Evolutionary conservation across 2,329 filamentous ascomycete genomes (phyloP), one percentile per base, ranked within the genome.

Genomic region (Dactylellina haptotyla): DNA sequence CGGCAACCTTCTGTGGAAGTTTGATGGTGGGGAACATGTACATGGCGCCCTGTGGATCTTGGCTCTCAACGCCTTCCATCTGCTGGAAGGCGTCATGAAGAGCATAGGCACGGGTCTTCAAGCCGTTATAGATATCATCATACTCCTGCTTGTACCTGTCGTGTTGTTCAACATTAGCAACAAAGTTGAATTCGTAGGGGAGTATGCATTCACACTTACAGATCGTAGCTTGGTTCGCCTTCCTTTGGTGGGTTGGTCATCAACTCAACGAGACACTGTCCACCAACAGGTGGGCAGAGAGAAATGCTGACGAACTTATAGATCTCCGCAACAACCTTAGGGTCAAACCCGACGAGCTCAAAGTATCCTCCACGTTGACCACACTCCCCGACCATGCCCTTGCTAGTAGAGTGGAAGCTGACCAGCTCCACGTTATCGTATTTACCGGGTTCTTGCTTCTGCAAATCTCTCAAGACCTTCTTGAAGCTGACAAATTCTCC

Each of bases 271-370:
- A 98, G 86, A 83, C 95, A 98, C 85, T 99, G 95, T 73, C 93
- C 94, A 77, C 97, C 87, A 78, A 99, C 95, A 25, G 95, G 94
- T 56, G 95, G 90, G 83, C 95, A 99, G 77, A 99, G 89, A 84
- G 91, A 94, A 84, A 99, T 98, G 81, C 90, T 95, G 80, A 98
- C 90, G 81, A 97, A 97, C 84, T 99, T 99, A 88, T 98, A 98
- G 82, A 99, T 93, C 84, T 98, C 90, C 76, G 90, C 91, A 79
- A 91, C 89, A 76, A 99, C 95, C 79, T 90, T 85, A 9, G 87
- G 83, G 80, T 96, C 88, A 81, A 99, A 97, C 77, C 92, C 92
- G 71, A 93, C 87, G 66, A 99, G 88, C 85, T 99, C 95, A 80
- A 98, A 98, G 86, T 96, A 99, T 62, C 95, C 95, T 78, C 94